Percentiles rank a stretch among this genome's conserved stretches.
Evolutionary conservation across 495 filamentous ascomycete genomes (phyloP).

Genomic region (Polyplosphaeria fusca): DNA sequence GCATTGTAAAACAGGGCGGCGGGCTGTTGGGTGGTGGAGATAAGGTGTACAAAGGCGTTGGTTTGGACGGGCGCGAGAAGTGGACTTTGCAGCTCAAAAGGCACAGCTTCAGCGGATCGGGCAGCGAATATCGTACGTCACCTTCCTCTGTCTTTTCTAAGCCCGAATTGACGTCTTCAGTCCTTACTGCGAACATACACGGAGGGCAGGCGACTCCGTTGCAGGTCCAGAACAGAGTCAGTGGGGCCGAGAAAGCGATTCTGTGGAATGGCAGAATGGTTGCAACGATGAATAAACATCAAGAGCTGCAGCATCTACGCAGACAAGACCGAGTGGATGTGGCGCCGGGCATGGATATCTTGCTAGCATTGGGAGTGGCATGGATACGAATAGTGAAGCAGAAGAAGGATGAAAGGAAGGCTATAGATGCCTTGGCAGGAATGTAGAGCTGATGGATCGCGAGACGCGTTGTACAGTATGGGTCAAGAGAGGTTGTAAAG

Average conservation of each 20-base stretch:
- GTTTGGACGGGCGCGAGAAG: neutral
- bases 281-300: neutral
- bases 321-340: neutral
- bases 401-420: too few species aligned
- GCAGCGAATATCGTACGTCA: too few species aligned
- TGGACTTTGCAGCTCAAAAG: neutral
- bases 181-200: too few species aligned
- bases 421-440: too few species aligned
- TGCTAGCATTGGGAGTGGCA: neutral
- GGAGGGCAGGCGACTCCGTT: too few species aligned
- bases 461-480: too few species aligned
- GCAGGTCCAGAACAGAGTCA: neutral
- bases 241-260: conserved; percentile 1
- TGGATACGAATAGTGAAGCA: conserved; percentile 3
- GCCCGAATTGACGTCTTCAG: too few species aligned
- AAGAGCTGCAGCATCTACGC: neutral
- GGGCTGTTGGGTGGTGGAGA: neutral
- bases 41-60: neutral
- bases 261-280: neutral
- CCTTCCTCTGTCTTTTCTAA: too few species aligned
- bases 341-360: conserved; percentile 7
- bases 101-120: neutral
- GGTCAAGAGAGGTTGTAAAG: too few species aligned
- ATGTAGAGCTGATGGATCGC: too few species aligned
- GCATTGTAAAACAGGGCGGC: neutral